Base-by-base conservation (phyloP, 2,329 filamentous ascomycete species). In the Cercospora zeae-maydis region DNA sequence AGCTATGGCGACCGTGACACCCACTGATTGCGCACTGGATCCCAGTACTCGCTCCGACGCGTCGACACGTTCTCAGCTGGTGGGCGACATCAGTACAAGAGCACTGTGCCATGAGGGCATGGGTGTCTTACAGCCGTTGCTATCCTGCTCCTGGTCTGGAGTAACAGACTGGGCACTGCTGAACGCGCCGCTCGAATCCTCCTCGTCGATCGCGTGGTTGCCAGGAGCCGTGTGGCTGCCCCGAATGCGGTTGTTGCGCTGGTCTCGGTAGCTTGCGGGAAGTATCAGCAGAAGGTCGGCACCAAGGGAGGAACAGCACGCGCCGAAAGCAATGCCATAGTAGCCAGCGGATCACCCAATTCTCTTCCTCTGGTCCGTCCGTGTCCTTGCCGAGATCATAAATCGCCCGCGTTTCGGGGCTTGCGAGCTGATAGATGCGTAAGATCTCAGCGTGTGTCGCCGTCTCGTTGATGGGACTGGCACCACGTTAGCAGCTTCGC, bases 281-380 rank as follows among this genome's bases (percentile, higher is more conserved):
- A 11, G 49, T 24, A 42, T 57, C 34, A 57, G 54, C 54, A 27
- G 14, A n/a, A 42, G 45, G 16, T 55, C 36, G 24, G 36, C n/a
- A 10, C 11, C 19, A 13, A n/a, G 10, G n/a, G 14, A 39, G 21
- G 27, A 19, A 57, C 21, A 31, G 52, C 33, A 34, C 33, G 9
- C 13, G 33, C 42, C 79, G 77, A 63, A 81, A 81, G 58, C 78
- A 78, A 67, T 82, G 80, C 80, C 80, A 82, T 4, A 82, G 72
- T 60, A 79, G 76, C 80, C 80, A 82, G 13, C 77, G 73, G 14
- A 80, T 79, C 37, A 82, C 77, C 80, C 80, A 82, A 59, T 82
- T 82, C 63, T 79, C 77, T 65, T 80, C 77, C 42, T 75, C 76
- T 7, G 75, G 72, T 5, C 74, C 74, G 45, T 76, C 76, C 16